Evolutionary conservation across 768 basidiomycete genomes (phyloP), one percentile per base, ranked within the genome.

Genomic region (Lactarius deliciosus): DNA sequence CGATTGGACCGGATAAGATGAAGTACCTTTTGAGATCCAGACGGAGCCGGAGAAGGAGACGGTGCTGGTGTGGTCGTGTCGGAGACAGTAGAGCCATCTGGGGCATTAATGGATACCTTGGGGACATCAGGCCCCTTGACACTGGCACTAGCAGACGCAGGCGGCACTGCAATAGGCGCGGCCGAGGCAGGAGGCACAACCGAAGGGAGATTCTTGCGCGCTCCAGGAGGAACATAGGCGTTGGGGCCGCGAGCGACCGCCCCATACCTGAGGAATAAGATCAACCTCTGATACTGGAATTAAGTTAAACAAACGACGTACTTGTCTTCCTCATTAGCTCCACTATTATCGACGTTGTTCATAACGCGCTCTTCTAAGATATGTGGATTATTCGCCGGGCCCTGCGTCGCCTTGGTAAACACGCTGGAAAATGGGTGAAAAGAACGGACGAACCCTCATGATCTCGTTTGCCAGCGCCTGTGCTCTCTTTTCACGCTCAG

Each of bases 271-370:
- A 62, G 58, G 50, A 64, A 54, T 66, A 57, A 75, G 66, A 76
- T 67, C 66, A 60, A 53, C 22, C 25, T 4, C 50, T 13, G 25
- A 61, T 59, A 67, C 54, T 59, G 69, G 45, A 67, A 40, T 20
- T 54, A 28, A 28, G 57, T 28, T 74, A 8, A 28, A 28, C 40
- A 45, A 15, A 18, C 3, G 38, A 74, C 85, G 73, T 69, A 98
- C 96, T 93, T 96, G 80, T 98, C 96, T 77, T 99, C 97, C 79
- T 99, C 97, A 75, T 96, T 94, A 64, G 81, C 76, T 47, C 87
- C 89, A 65, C 83, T 88, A 69, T 91, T 89, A 74, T 92, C 70
- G 18, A 62, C 55, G 41, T 66, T 70, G 66, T 85, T 71, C 68
- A 81, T 77, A 61, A 82, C 81, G 74, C 97, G 86, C 78, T 98